Percentiles rank a stretch among this genome's conserved stretches.
phyloP scores from a whole-genome alignment of 768 basidiomycete species.

The Solioccasus polychromus region DNA sequence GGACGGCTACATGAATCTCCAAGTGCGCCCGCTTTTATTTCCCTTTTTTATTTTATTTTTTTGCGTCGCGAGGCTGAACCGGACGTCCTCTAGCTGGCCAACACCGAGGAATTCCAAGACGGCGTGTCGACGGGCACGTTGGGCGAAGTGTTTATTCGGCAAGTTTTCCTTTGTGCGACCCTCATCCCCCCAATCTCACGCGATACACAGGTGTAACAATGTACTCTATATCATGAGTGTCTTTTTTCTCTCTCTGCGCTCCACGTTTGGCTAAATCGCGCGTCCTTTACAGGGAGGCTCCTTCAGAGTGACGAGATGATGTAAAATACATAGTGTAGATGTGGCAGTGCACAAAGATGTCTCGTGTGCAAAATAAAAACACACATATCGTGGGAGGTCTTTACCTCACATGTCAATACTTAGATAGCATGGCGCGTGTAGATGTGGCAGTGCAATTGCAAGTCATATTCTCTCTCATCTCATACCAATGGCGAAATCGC shows the following conservation, averaged over 20 bases:
- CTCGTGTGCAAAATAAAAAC: too few relatives aligned
- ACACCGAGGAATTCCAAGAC: slow-evolving; percentile 97
- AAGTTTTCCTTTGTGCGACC: slow-evolving; percentile 25
- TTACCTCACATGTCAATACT: too few relatives aligned
- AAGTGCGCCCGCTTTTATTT: slow-evolving; percentile 53
- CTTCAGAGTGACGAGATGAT: slow-evolving; percentile 38
- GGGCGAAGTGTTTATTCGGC: slow-evolving; percentile 99
- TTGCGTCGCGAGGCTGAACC: background rate
- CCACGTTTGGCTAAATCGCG: slow-evolving; percentile 19
- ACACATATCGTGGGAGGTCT: too few relatives aligned
- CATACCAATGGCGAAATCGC: slow-evolving; percentile 70
- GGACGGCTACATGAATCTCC: slow-evolving; percentile 99
- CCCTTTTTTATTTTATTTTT: background rate
- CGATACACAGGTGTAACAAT: slow-evolving; percentile 76
- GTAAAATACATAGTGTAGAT: too few relatives aligned
- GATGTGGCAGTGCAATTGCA: too few relatives aligned
- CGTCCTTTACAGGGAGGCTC: slow-evolving; percentile 69
- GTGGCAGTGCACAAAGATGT: too few relatives aligned
- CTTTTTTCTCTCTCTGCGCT: slow-evolving; percentile 10
- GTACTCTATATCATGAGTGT: slow-evolving; percentile 92
- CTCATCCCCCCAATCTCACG: slow-evolving; percentile 8
- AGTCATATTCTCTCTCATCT: too few relatives aligned
- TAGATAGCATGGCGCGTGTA: too few relatives aligned
- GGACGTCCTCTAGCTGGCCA: slow-evolving; percentile 69
- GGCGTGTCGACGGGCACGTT: slow-evolving; percentile 93